Conservation (phyloP, 805 yeast genomes). For the Kuraishia cidri region DNA sequence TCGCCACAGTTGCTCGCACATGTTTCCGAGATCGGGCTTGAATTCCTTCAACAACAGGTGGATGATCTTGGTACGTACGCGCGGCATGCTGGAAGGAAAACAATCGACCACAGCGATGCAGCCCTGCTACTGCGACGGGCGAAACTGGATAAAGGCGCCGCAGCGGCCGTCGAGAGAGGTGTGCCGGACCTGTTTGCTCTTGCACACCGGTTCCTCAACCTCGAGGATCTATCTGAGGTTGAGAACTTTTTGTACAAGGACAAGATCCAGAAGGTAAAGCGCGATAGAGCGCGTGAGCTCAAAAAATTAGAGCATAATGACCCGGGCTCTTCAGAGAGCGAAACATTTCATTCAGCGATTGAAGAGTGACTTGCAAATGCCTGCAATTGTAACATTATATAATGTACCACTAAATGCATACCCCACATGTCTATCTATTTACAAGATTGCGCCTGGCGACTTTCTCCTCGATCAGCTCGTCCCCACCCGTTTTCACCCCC, state of each 20-base stretch:
- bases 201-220: constrained; percentile 10
- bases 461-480: constrained; percentile 5
- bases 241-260: constrained; percentile 14
- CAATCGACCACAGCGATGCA: constrained; percentile 22
- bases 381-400: no score
- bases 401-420: neutral
- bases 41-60: constrained; percentile 24
- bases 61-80: constrained; percentile 24
- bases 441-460: neutral
- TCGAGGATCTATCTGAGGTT: constrained; percentile 15
- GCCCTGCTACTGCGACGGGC: constrained; percentile 21
- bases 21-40: constrained; percentile 22
- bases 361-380: no score
- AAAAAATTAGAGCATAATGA: constrained; percentile 3
- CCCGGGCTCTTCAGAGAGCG: no score
- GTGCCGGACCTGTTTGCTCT: constrained; percentile 6
- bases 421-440: neutral
- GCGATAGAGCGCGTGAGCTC: constrained; percentile 4
- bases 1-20: constrained; percentile 13
- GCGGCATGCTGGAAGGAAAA: constrained; percentile 17
- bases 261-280: constrained; percentile 7
- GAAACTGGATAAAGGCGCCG: constrained; percentile 3
- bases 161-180: neutral
- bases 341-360: no score
- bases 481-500: constrained; percentile 6